Evolutionary conservation across 768 basidiomycete species (phyloP).

Genomic region (Filobasidium floriforme): DNA sequence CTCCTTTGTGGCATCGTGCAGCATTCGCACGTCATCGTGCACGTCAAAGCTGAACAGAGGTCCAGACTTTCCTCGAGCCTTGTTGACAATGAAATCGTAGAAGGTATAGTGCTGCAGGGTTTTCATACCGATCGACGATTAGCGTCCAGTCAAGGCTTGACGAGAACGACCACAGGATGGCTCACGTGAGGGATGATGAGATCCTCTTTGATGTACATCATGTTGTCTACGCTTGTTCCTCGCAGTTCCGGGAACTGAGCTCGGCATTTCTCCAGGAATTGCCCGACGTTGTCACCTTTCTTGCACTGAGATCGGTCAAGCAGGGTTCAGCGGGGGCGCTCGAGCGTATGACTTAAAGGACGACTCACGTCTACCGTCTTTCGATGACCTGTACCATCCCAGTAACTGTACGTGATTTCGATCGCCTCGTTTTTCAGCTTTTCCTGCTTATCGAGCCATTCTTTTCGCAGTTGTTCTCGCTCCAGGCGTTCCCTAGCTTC

Average conservation of each 20-base stretch:
- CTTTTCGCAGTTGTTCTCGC: slow-evolving; percentile 75
- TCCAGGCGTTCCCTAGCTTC: slow-evolving; percentile 85
- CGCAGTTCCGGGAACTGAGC: slow-evolving; percentile 87
- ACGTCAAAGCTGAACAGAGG: slow-evolving; percentile 98
- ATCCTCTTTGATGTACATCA: slow-evolving; percentile 99
- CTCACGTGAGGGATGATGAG: slow-evolving; percentile 91
- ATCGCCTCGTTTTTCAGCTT: slow-evolving; percentile 65
- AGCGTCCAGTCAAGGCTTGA: too few relatives aligned
- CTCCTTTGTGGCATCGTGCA: slow-evolving; percentile 89
- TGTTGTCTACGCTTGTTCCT: slow-evolving; percentile 82
- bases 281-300: slow-evolving; percentile 83
- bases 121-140: too few relatives aligned
- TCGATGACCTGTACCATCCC: slow-evolving; percentile 96
- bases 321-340: too few relatives aligned
- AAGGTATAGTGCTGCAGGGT: slow-evolving; percentile 82
- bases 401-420: slow-evolving; percentile 91
- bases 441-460: slow-evolving; percentile 73
- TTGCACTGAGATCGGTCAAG: slow-evolving; percentile 60
- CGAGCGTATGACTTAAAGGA: background rate
- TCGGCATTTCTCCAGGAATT: slow-evolving; percentile 86
- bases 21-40: slow-evolving; percentile 90
- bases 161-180: background rate
- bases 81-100: slow-evolving; percentile 97
- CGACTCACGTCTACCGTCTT: slow-evolving; percentile 74
- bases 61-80: slow-evolving; percentile 94